These are phyloP conservation scores for Erigeron canadensis DNA, from an alignment of 129 eudicot genomes.

Conservation along the genomic window DNA sequence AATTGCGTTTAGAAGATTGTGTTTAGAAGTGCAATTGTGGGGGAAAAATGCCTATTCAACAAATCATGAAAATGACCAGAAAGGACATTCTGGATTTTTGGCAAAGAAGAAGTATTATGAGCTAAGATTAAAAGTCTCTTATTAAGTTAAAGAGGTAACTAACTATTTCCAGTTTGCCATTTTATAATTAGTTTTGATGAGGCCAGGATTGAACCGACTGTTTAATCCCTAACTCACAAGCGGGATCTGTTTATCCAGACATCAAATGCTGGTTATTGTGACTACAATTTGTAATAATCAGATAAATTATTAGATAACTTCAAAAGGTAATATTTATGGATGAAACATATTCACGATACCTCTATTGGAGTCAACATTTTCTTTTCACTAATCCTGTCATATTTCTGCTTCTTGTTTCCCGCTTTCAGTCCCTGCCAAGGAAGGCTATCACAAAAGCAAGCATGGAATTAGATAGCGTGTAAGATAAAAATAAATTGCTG, in stretches of 20 bases:
- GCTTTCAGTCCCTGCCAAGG: constrained; percentile 99
- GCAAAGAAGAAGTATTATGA: no score
- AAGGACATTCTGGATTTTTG: no score
- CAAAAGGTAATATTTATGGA: background rate
- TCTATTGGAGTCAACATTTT: constrained; percentile 92
- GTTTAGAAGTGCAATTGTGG: no score
- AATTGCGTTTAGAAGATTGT: no score
- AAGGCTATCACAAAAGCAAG: constrained; percentile 53
- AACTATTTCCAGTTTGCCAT: no score
- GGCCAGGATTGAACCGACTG: no score
- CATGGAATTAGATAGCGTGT: background rate
- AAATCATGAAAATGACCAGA: no score
- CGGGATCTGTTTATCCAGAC: background rate
- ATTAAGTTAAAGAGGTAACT: no score
- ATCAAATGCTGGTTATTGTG: background rate
- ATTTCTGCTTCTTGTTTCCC: constrained; percentile 96
- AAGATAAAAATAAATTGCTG: background rate
- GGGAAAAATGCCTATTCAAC: no score
- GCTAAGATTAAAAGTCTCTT: no score
- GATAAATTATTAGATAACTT: background rate
- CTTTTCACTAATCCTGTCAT: constrained; percentile 93
- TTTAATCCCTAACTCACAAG: background rate
- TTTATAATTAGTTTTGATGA: no score
- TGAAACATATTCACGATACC: constrained; percentile 38
- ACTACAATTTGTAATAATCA: background rate